phyloP scores from a whole-genome alignment of 2,329 filamentous ascomycete genomes.

The Fusarium camptoceras region DNA sequence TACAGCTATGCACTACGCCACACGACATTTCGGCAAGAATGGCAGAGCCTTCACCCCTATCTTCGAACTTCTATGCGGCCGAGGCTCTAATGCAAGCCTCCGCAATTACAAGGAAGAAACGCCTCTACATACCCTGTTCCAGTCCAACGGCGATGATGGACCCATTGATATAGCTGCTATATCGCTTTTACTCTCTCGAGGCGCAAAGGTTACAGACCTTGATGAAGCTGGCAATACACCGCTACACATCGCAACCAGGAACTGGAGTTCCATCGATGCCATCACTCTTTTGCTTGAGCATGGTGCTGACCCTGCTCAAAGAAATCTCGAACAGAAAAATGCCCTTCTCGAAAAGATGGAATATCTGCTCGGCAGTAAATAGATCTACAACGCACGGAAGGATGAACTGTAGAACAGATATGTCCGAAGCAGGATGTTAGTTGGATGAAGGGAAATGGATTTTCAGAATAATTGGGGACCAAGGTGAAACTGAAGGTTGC shows the following conservation, averaged over 20 bases:
- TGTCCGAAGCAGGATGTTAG: no score
- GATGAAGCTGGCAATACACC: background rate
- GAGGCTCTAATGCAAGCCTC: background rate
- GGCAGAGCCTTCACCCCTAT: background rate
- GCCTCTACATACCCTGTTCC: background rate
- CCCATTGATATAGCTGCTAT: background rate
- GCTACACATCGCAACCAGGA: background rate
- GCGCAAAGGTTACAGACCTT: background rate
- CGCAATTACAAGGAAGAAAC: background rate
- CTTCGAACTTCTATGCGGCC: background rate
- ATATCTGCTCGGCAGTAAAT: no score
- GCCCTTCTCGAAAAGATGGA: background rate
- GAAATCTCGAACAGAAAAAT: background rate
- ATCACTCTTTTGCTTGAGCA: background rate
- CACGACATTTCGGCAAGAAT: background rate
- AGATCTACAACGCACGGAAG: no score
- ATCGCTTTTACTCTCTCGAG: background rate
- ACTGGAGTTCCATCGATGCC: background rate
- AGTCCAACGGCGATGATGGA: rapidly evolving
- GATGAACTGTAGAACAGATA: no score
- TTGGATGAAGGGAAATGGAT: no score
- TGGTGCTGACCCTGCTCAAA: background rate
- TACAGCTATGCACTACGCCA: background rate
- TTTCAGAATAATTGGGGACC: no score
- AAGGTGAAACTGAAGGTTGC: no score